Conservation (phyloP, 2,329 filamentous ascomycete genomes). For the Triangularia setosa region DNA sequence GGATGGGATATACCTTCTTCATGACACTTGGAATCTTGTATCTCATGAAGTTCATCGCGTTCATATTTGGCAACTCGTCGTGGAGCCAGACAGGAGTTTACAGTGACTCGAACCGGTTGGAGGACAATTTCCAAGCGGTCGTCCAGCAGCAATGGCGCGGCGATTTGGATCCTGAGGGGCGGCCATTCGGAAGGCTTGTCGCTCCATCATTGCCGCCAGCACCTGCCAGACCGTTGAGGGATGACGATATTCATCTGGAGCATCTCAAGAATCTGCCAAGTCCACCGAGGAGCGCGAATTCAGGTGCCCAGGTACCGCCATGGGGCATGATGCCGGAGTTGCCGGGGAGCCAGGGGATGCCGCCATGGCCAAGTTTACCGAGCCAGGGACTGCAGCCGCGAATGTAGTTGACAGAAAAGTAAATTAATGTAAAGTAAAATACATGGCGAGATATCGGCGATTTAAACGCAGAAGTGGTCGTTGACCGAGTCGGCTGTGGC, state of each 20-base stretch:
- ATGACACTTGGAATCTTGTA: conserved; percentile 17
- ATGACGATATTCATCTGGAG: conserved; percentile 4
- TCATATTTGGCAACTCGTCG: neutral
- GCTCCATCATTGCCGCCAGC: neutral
- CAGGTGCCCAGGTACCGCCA: neutral
- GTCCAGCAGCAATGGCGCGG: conserved; percentile 10
- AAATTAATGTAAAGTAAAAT: neutral
- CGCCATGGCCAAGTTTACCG: neutral
- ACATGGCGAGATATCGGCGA: neutral
- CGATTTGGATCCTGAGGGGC: conserved; percentile 6
- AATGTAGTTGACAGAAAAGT: neutral
- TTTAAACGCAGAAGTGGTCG: no score
- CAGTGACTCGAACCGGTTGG: neutral
- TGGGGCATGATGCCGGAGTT: conserved; percentile 1
- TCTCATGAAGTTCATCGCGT: conserved; percentile 11
- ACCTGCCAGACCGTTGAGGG: neutral
- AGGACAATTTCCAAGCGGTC: conserved; percentile 8
- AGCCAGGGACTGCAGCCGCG: neutral
- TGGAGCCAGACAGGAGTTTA: conserved; percentile 5
- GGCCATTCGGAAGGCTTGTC: neutral
- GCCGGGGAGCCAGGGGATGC: neutral
- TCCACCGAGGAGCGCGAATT: neutral
- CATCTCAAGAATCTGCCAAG: conserved; percentile 1
- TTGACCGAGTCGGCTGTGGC: no score
- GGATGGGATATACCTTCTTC: conserved; percentile 16